Percentiles rank a stretch among this genome's conserved stretches.
Evolutionary conservation across 257 asterid species (phyloP).

Genomic region (Petunia axillaris): DNA sequence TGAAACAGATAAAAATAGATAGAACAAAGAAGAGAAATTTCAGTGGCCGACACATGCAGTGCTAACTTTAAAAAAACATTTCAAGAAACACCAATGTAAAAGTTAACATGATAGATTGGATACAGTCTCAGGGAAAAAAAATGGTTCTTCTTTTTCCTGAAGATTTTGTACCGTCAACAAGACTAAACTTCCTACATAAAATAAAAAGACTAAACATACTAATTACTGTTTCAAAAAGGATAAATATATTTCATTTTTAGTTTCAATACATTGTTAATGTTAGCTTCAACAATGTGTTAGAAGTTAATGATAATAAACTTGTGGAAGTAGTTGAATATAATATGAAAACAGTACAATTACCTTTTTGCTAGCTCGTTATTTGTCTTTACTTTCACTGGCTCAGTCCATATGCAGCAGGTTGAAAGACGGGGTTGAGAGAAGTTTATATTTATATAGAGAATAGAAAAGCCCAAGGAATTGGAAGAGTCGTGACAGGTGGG

Average conservation of each 20-base stretch:
- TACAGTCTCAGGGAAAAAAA: background rate
- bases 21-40: background rate
- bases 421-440: background rate
- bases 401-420: background rate
- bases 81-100: background rate
- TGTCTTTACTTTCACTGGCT: background rate
- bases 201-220: background rate
- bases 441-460: background rate
- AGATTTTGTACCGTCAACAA: background rate
- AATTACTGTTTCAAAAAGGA: background rate
- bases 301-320: background rate
- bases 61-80: background rate
- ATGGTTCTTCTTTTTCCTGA: background rate
- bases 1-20: background rate
- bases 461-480: conserved; percentile 10
- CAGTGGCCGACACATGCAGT: background rate
- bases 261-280: no score
- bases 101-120: background rate
- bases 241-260: no score
- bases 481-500: conserved; percentile 6
- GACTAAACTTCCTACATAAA: background rate
- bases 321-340: background rate
- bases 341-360: background rate
- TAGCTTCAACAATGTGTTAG: no score
- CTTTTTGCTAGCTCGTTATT: background rate